Evolutionary conservation across 441 rosid genomes (phyloP).

Genomic region (Kokia cookei): DNA sequence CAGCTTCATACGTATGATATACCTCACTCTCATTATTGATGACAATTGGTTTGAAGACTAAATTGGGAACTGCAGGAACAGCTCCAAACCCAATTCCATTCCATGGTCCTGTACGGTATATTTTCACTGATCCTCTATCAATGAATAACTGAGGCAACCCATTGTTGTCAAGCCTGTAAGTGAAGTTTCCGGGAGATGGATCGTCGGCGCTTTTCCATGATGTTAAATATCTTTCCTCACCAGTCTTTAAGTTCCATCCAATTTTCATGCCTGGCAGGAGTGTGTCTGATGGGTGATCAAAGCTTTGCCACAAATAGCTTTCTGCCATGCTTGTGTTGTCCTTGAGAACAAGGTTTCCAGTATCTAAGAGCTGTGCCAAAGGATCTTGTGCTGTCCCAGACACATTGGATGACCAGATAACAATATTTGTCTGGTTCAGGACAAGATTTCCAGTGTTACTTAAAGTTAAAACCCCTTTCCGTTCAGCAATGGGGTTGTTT

Average conservation of each 20-base stretch:
- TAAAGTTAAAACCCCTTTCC: slow-evolving; percentile 5
- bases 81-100: slow-evolving; percentile 1
- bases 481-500: slow-evolving; percentile 10
- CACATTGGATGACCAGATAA: slow-evolving; percentile 4
- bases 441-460: slow-evolving; percentile 10
- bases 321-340: not conserved
- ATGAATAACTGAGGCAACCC: slow-evolving; percentile 9
- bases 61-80: not conserved
- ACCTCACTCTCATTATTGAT: not conserved
- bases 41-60: not conserved
- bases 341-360: slow-evolving; percentile 3
- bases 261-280: slow-evolving; percentile 7
- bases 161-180: not conserved
- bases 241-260: slow-evolving; percentile 10
- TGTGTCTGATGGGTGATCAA: not conserved
- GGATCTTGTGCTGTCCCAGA: not conserved
- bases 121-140: not conserved
- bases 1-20: not conserved
- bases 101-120: slow-evolving; percentile 4
- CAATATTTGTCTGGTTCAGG: not conserved
- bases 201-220: slow-evolving; percentile 16
- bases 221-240: not conserved
- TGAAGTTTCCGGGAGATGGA: not conserved
- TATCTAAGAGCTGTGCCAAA: not conserved
- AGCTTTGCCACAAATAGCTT: slow-evolving; percentile 8